These are phyloP conservation scores for Melastoma malabathricum DNA, from an alignment of 345 rosid genomes.

Conservation along the genomic window DNA sequence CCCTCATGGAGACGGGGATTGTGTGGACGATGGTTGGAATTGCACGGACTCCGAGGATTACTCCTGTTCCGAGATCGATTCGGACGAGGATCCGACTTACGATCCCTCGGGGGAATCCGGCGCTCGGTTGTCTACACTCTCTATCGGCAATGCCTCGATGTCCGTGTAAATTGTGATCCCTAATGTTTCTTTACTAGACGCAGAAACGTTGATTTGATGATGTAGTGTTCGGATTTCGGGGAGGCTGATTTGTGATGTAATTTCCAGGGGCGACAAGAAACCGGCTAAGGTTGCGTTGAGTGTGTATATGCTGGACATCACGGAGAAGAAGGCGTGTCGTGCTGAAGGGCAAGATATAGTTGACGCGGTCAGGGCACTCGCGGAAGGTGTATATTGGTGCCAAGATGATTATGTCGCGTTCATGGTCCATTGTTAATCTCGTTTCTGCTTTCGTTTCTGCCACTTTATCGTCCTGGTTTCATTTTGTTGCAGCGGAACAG, in stretches of 20 bases:
- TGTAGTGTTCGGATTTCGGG: background rate
- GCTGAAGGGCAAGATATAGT: too few species aligned
- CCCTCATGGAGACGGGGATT: too few species aligned
- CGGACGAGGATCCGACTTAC: slow-evolving; percentile 23
- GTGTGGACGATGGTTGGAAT: slow-evolving; percentile 1
- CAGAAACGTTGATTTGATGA: background rate
- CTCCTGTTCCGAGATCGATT: slow-evolving; percentile 3
- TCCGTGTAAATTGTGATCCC: slow-evolving; percentile 13
- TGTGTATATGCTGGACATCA: too few species aligned
- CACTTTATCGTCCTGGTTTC: background rate
- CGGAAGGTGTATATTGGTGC: too few species aligned
- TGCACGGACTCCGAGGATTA: slow-evolving; percentile 12
- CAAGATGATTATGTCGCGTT: too few species aligned
- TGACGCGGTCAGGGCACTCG: too few species aligned
- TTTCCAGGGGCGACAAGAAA: too few species aligned
- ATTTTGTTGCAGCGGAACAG: slow-evolving; percentile 27
- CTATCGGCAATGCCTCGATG: slow-evolving; percentile 18
- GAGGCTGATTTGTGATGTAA: too few species aligned
- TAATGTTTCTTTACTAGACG: background rate
- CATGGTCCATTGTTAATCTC: too few species aligned
- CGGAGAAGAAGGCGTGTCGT: too few species aligned
- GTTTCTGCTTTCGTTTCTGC: too few species aligned
- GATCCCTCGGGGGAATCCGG: slow-evolving; percentile 14
- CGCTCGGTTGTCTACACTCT: slow-evolving; percentile 16
- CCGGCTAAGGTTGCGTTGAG: too few species aligned